Evolutionary conservation across 352 stramenopile genomes (phyloP), one percentile per base, ranked within the genome.

Genomic region (Discostella stelligera): DNA sequence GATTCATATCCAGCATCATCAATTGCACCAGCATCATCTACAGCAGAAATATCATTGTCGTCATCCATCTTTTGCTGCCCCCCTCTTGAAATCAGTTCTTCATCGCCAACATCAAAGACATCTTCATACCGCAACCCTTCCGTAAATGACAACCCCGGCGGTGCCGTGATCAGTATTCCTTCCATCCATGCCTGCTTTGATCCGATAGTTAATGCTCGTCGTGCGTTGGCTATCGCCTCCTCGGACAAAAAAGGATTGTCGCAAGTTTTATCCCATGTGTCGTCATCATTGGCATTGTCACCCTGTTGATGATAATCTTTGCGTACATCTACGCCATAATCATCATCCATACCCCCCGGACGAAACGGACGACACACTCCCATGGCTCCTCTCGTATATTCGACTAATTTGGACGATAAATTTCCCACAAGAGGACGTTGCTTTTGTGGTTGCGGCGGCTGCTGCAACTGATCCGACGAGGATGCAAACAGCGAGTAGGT

Each of bases 371-470:
- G 67, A 64, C 70, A 55, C 48, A 84, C 76, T 49, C 84, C 84
- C 55, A 84, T 75, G 6, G 71, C 55, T 16, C 87, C 87, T 49
- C 87, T 48, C 5, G 87, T 92, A 56, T 90, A 92, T 74, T 92
- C 87, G 11, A 78, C 71, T 16, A 92, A 52, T 70, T 92, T 92
- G 25, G 80, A 85, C 13, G 77, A 85, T 63, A 92, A 65, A 61
- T 92, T 92, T 65, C 83, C 84, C 66, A 66, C 53, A 0, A 90
- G 65, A 14, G 82, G 82, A 53, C 76, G 80, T 54, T 32, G 52
- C 63, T 55, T 25, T 53, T 49, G 27, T 71, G 23, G 61, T 3
- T 30, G n/a, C 50, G 7, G 41, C 25, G 18, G 52, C 25, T 46
- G 7, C 21, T 20, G 7, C 54, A 37, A 10, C 37, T 44, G 37